Evolutionary conservation across 2,329 filamentous ascomycete genomes (phyloP), one percentile per base, ranked within the genome.

Genomic region (Apiospora aurea): DNA sequence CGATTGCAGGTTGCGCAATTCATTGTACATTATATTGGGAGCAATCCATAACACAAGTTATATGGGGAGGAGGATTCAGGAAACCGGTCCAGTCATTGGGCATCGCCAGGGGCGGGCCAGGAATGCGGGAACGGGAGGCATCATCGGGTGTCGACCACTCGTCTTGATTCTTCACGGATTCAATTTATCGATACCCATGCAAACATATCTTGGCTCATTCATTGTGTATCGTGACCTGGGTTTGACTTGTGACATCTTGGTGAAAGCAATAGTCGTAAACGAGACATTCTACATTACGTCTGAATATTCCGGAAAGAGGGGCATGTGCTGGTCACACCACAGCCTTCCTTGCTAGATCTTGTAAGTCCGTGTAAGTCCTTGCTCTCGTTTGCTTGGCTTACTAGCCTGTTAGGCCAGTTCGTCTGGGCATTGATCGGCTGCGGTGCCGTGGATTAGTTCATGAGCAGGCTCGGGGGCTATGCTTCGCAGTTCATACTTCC

Each of bases 11-110:
- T 6, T n/a, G 34, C 49, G 57, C 57, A 34, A 13, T 38, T 64
- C 57, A 64, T 64, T 64, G 57, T 64, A 64, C 57, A 64, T 64
- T 64, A 64, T 64, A 64, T 34, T 64, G 57, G 57, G 34, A 64
- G 57, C 18, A 64, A 41, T 64, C 34, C 57, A 64, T 34, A 64
- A 41, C 46, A 64, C 57, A n/a, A 41, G 34, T 11, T 34, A 64
- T 24, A 64, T 64, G 34, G 34, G 34, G 18, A 26, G 57, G 57
- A 41, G 57, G 57, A 41, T 34, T 64, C 57, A 41, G 57, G 57
- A 64, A 41, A 64, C 57, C 24, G 57, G 57, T 64, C 57, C 34
- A 64, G 57, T 64, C 57, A 64, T n/a, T 64, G 34, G 34, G 57
- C 57, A 41, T 41, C 57, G 57, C 57, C 57, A 64, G 57, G 57